Conservation (phyloP, 306 rosid species). For the Mimosa bimucronata region DNA sequence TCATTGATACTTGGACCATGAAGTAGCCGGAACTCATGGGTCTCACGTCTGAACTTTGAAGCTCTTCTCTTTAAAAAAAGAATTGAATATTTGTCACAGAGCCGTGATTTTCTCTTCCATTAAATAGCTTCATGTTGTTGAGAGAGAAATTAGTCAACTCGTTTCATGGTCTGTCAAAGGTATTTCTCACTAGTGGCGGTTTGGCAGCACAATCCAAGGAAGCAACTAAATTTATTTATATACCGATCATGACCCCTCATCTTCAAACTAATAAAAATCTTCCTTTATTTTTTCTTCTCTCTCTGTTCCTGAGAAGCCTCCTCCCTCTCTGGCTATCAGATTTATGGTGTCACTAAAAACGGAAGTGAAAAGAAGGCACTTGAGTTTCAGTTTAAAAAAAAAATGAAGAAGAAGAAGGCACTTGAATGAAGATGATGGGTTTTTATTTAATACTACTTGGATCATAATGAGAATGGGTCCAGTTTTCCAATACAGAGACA, state of each 20-base stretch:
- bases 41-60: background rate
- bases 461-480: slow-evolving; percentile 9
- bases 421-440: background rate
- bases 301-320: background rate
- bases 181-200: background rate
- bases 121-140: background rate
- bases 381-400: no score
- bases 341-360: background rate
- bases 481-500: background rate
- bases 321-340: background rate
- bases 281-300: background rate
- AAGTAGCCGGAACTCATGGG: slow-evolving; percentile 4
- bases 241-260: background rate
- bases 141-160: background rate
- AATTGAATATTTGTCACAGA: background rate
- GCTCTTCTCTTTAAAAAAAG: background rate
- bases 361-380: background rate
- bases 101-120: slow-evolving; percentile 5
- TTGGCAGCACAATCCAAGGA: background rate
- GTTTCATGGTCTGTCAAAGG: background rate
- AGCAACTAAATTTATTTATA: background rate
- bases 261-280: background rate
- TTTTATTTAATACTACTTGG: background rate
- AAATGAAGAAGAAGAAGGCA: no score
- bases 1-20: background rate